Conservation (phyloP, 805 yeast species). For the Yarrowia keelungensis region DNA sequence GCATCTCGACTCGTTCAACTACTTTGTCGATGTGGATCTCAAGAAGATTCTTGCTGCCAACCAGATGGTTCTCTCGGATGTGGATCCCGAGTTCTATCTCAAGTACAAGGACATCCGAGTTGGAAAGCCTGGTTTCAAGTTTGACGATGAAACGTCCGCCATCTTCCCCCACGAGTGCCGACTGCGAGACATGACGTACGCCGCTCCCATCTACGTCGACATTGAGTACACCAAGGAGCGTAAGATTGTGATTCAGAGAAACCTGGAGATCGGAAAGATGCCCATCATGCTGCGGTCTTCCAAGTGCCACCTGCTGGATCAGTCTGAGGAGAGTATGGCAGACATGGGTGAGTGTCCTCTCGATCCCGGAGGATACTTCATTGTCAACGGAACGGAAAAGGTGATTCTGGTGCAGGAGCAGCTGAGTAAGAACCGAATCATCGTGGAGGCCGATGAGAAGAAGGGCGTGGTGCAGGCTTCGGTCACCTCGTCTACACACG, state of each 20-base stretch:
- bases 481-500: conserved; percentile 97
- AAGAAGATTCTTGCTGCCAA: conserved; percentile 93
- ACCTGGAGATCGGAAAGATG: conserved; percentile 95
- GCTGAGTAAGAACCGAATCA: conserved; percentile 93
- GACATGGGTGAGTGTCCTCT: conserved; percentile 89
- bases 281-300: conserved; percentile 97
- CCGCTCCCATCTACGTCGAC: conserved; percentile 95
- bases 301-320: conserved; percentile 84
- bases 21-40: conserved; percentile 91
- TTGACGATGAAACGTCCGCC: conserved; percentile 42
- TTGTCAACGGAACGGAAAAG: conserved; percentile 97
- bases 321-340: conserved; percentile 86
- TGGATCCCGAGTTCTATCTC: conserved; percentile 94
- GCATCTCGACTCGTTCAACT: conserved; percentile 97
- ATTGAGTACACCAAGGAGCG: conserved; percentile 96
- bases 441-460: conserved; percentile 96
- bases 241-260: conserved; percentile 86
- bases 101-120: conserved; percentile 93
- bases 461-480: conserved; percentile 95
- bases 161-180: conserved; percentile 90
- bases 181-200: conserved; percentile 88
- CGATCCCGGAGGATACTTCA: conserved; percentile 98
- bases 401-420: conserved; percentile 97
- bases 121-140: conserved; percentile 59
- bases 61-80: conserved; percentile 87